Evolutionary conservation across 768 basidiomycete species (phyloP), one percentile per base, ranked within the genome.

Genomic region (Boletus fagicola): DNA sequence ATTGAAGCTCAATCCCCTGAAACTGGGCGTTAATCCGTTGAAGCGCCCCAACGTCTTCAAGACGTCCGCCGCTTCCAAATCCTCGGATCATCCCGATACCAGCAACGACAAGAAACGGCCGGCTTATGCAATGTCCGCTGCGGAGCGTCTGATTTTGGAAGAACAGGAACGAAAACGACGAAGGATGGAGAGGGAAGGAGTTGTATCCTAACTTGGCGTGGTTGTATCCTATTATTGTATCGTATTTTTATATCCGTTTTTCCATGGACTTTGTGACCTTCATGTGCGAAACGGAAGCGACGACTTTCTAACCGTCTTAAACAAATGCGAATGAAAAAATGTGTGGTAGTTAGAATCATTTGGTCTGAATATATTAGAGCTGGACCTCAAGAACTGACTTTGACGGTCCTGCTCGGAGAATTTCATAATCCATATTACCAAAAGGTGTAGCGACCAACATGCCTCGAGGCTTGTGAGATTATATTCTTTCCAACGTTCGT

Each of bases 121-220:
- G 6, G 82, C 81, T 12, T 76, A 83, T 49, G 77, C 80, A 20
- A 83, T 94, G 81, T 85, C 86, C 63, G 91, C 90, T 26, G 90
- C 90, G 16, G 95, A 98, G 72, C 78, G 82, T 60, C 73, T 98
- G 57, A 95, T 97, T 58, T 62, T 86, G 56, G 96, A 98, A 76
- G 94, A 97, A 30, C 90, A 91, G 74, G 92, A 93, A 72, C 80
- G 93, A 68, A 95, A 96, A 73, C 80, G 86, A 70, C 78, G 92
- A 62, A 77, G 83, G 61, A 87, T 90, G 84, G 90, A 89, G 62
- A 67, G 79, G 42, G 79, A 78, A 40, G 63, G 54, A 28, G 51
- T 55, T 57, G 56, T 35, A 54, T 42, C 51, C 24, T 69, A 64
- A 28, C 28, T 28, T 28, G 5, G 61, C 36, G 28, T 49, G 15